phyloP scores from a whole-genome alignment of 768 basidiomycete genomes.

The Calocybe gangraenosa region DNA sequence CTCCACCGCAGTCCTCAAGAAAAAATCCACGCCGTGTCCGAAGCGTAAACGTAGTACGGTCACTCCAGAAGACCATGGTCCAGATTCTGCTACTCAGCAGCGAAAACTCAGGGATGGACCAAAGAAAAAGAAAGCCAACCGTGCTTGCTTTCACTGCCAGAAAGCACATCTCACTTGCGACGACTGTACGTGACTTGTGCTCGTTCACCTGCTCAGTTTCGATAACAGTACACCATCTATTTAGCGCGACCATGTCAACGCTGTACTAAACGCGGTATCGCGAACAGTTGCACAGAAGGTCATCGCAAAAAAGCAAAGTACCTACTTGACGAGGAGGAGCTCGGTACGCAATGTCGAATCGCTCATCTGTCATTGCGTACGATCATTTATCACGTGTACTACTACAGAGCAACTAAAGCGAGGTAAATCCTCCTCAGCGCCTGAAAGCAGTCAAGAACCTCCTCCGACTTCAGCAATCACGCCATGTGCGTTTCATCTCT shows the following conservation, averaged over 20 bases:
- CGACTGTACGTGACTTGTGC: slow-evolving; percentile 68
- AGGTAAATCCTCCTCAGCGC: slow-evolving; percentile 31
- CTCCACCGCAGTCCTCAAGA: slow-evolving; percentile 35
- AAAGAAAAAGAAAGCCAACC: slow-evolving; percentile 93
- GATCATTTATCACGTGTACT: slow-evolving; percentile 35
- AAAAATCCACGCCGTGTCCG: slow-evolving; percentile 26
- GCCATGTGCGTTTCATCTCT: slow-evolving; percentile 27
- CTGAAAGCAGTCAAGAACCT: slow-evolving; percentile 37
- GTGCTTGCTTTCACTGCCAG: slow-evolving; percentile 95
- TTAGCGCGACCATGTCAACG: slow-evolving; percentile 94
- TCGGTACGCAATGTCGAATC: slow-evolving; percentile 49
- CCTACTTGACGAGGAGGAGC: slow-evolving; percentile 89
- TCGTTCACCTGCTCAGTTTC: slow-evolving; percentile 11
- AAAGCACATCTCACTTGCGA: slow-evolving; percentile 99
- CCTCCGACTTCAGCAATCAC: slow-evolving; percentile 19
- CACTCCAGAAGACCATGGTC: slow-evolving; percentile 52
- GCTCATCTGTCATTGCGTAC: slow-evolving; percentile 13
- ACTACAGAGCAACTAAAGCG: slow-evolving; percentile 45
- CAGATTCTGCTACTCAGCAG: slow-evolving; percentile 38
- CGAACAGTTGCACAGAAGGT: slow-evolving; percentile 86
- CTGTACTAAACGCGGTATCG: slow-evolving; percentile 91
- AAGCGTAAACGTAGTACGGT: slow-evolving; percentile 61
- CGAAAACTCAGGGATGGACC: slow-evolving; percentile 69
- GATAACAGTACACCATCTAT: slow-evolving; percentile 16
- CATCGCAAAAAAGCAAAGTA: slow-evolving; percentile 98